Conservation (phyloP, 805 yeast genomes). For the Candida nitratophila region DNA sequence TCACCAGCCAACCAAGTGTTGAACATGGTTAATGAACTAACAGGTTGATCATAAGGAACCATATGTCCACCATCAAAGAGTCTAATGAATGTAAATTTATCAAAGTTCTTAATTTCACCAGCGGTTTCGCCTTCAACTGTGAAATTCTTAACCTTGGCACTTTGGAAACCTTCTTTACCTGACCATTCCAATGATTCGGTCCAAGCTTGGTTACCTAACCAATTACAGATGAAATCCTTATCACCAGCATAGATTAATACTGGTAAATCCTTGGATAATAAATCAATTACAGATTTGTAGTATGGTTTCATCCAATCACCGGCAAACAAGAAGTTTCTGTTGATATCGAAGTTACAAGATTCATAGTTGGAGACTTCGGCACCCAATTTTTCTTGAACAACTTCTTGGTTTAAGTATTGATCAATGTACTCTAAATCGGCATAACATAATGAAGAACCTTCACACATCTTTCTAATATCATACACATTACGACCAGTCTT, state of each 20-base stretch:
- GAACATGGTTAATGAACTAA: slow-evolving; percentile 59
- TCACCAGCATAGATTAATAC: slow-evolving; percentile 92
- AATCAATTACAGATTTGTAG: slow-evolving; percentile 46
- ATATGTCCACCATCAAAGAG: slow-evolving; percentile 83
- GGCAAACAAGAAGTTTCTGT: slow-evolving; percentile 41
- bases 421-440: slow-evolving; percentile 40
- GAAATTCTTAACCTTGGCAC: slow-evolving; percentile 18
- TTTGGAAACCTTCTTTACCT: slow-evolving; percentile 26
- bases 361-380: slow-evolving; percentile 44
- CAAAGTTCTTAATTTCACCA: slow-evolving; percentile 72
- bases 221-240: slow-evolving; percentile 86
- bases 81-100: slow-evolving; percentile 69
- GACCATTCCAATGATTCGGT: slow-evolving; percentile 62
- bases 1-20: slow-evolving; percentile 70
- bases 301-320: slow-evolving; percentile 69
- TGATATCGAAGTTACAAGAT: slow-evolving; percentile 45
- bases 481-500: slow-evolving; percentile 57
- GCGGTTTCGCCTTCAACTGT: slow-evolving; percentile 31
- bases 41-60: slow-evolving; percentile 89
- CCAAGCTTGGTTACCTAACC: slow-evolving; percentile 90
- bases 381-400: slow-evolving; percentile 50
- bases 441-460: slow-evolving; percentile 48
- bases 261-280: slow-evolving; percentile 64
- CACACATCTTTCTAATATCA: slow-evolving; percentile 52
- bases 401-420: slow-evolving; percentile 44